Base-by-base conservation (phyloP, 2,329 filamentous ascomycete species). In the Alternaria sp. region DNA sequence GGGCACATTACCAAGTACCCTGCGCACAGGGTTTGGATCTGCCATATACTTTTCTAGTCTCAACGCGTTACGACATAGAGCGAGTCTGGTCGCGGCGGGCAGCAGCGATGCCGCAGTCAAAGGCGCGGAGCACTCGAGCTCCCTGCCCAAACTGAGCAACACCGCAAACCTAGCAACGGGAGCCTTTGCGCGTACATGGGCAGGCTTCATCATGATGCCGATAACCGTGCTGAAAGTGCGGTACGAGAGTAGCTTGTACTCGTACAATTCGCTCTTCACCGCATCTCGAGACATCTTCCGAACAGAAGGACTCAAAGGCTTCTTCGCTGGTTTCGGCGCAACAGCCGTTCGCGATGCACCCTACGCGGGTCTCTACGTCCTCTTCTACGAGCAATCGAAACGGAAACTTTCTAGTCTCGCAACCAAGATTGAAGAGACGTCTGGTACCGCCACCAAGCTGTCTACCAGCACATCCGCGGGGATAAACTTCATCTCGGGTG, bases 151-250 rank as follows among this genome's bases (percentile, higher is more conserved):
- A 69, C 86, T 98, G 49, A 92, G 91, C 66, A 93, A 96, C 76
- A 88, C 90, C 4, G 92, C 91, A 54, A 99, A 99, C 75, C 85
- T 99, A 19, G 83, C 91, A 12, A 93, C 95, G 0, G 96, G 96
- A 10, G 93, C 94, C 7, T 85, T 89, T 17, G 94, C 96, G 23
- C 87, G 96, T 57, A 93, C 93, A 1, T 90, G 91, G 56, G 95
- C 95, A 0, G 96, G 96, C 40, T 92, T 97, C 75, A 83, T 96
- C 49, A 89, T 98, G 81, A 98, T 97, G 92, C 96, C 96, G 2
- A 88, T 98, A 64, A 99, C 96, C 1, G 91, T 99, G 47, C 90
- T 99, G 74, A 99, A 99, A 78, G 96, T 98, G 46, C 92, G 96
- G 47, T 98, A 97, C 77, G 96, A 99, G 80, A 95, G 91, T 25